A percentile compares a stretch with the other conserved stretches of the same genome.
Conservation (phyloP, 805 yeast genomes). For the Candida quercuum region DNA sequence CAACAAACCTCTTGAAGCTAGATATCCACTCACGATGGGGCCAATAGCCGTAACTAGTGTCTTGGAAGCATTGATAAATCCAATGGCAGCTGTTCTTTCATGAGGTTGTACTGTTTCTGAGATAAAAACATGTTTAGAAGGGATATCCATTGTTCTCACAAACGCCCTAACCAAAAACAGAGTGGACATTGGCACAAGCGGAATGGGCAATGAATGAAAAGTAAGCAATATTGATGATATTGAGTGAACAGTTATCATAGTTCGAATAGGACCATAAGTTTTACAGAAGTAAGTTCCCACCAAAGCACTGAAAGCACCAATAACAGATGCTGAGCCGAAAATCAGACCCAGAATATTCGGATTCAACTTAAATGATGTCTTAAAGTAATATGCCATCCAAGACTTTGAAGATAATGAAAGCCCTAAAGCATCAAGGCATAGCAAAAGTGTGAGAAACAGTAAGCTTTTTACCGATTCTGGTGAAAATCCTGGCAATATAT, state of each 20-base stretch:
- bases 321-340: constrained; percentile 33
- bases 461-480: constrained; percentile 21
- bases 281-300: constrained; percentile 39
- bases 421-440: constrained; percentile 39
- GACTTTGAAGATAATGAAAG: constrained; percentile 38
- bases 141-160: constrained; percentile 42
- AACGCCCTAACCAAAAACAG: constrained; percentile 28
- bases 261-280: constrained; percentile 37
- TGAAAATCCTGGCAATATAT: constrained; percentile 13
- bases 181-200: constrained; percentile 27
- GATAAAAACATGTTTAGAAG: constrained; percentile 42
- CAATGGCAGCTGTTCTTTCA: constrained; percentile 38
- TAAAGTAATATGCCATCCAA: constrained; percentile 42
- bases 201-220: constrained; percentile 34
- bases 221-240: constrained; percentile 36
- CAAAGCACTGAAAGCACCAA: constrained; percentile 36
- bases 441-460: constrained; percentile 31
- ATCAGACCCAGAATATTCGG: constrained; percentile 34
- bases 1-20: constrained; percentile 31
- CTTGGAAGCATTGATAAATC: constrained; percentile 39
- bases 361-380: constrained; percentile 29
- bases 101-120: constrained; percentile 35
- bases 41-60: constrained; percentile 38
- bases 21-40: constrained; percentile 36
- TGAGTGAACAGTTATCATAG: constrained; percentile 41